Evolutionary conservation across 176 grass and related monocot species (phyloP).

Genomic region (Triticum monococcum): DNA sequence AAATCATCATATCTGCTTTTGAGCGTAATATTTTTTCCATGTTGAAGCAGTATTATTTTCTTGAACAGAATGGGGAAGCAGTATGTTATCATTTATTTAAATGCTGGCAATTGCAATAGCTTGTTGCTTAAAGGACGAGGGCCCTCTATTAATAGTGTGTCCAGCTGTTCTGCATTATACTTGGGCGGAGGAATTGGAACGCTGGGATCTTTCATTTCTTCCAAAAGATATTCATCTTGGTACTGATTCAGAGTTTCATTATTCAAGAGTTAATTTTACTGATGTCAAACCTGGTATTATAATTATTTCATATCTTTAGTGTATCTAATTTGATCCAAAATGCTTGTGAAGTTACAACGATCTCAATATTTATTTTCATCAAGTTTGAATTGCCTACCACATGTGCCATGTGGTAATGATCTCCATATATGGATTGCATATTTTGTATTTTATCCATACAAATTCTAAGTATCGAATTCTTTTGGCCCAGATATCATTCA

Average conservation of each 20-base stretch:
- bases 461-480: no score
- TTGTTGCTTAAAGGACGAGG: constrained; percentile 84
- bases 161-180: constrained; percentile 84
- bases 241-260: constrained; percentile 40
- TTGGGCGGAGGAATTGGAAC: constrained; percentile 92
- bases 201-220: constrained; percentile 81
- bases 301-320: not conserved
- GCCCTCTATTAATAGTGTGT: constrained; percentile 73
- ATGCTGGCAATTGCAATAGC: constrained; percentile 91
- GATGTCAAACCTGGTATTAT: not conserved
- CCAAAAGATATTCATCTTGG: constrained; percentile 98
- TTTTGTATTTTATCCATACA: no score
- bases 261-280: not conserved
- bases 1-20: constrained; percentile 8
- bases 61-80: not conserved
- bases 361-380: no score
- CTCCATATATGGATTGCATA: no score
- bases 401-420: no score
- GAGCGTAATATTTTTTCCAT: not conserved
- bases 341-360: constrained; percentile 12
- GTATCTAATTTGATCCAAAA: constrained; percentile 6
- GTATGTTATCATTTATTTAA: constrained; percentile 13
- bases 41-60: not conserved
- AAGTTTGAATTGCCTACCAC: no score
- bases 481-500: not conserved